Conservation (phyloP, 345 rosid genomes). For the Mallotus nudiflorus region DNA sequence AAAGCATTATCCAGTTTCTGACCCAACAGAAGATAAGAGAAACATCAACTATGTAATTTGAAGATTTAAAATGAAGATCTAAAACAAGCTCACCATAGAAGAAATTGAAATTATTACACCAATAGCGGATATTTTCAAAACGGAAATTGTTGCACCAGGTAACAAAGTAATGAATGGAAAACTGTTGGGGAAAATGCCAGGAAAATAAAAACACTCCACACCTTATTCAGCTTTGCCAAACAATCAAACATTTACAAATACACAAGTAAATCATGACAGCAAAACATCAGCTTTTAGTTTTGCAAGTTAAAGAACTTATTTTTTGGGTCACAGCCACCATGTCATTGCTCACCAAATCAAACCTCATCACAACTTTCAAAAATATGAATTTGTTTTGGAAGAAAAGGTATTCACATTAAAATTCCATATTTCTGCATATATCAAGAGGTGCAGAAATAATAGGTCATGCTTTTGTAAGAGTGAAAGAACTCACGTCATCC, state of each 20-base stretch:
- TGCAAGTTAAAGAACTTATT: neutral
- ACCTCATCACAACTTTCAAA: neutral
- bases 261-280: neutral
- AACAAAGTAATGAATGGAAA: neutral
- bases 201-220: neutral
- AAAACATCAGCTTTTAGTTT: neutral
- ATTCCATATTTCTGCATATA: neutral
- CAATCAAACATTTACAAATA: neutral
- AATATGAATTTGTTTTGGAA: neutral
- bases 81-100: neutral
- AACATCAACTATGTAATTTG: constrained; percentile 2
- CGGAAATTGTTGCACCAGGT: neutral
- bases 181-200: neutral
- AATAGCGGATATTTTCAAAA: too few species aligned
- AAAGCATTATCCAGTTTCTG: constrained; percentile 65
- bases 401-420: neutral
- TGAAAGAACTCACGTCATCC: constrained; percentile 65
- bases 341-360: neutral
- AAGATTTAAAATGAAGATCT: neutral
- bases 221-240: neutral
- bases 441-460: neutral
- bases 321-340: neutral
- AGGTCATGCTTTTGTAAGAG: neutral
- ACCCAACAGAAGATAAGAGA: constrained; percentile 14
- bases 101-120: neutral